Evolutionary conservation across 2,329 filamentous ascomycete genomes (phyloP), one percentile per base, ranked within the genome.

Genomic region (Pestalotiopsis sp.): DNA sequence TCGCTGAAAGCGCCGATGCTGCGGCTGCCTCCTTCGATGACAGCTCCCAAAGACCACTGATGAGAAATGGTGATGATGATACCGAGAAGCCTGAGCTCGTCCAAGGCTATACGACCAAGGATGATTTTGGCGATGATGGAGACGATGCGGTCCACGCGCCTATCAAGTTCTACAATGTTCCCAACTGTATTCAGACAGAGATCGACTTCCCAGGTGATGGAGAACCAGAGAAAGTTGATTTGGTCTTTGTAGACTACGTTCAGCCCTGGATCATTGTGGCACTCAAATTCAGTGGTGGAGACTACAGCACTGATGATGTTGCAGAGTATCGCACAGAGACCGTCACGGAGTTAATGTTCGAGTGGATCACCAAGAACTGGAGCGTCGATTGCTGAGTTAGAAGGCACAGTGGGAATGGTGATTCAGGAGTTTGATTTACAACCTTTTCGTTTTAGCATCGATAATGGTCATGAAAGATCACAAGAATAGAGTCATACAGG

Each of bases 171-270:
- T 95, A 94, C 79, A 78, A 81, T 1, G 88, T 95, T 4, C 95
- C 96, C 6, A 98, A 98, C 78, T 93, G 90, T 77, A 88, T 99
- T 67, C 91, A 95, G 77, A 83, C 91, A 1, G 81, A 88, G 68
- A 86, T 92, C 72, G 83, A 79, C 1, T 92, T 97, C 73, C 85
- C 90, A 1, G 69, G 75, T 0, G 73, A 79, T 0, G 75, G 77
- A 5, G 82, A 87, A 17, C 92, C 93, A 0, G 88, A 92, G 65
- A 90, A 80, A 0, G 94, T 99, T 0, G 95, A 98, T 77, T 78
- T 99, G 7, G 89, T 98, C 14, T 99, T 97, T 76, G 88, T 97
- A 68, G 94, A 97, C 77, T 99, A 98, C 78, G 90, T 98, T 44
- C 87, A 96, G 79, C 90, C 90, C 10, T 97, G 92, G 87, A 82